These are phyloP conservation scores for Pittosporum tobira DNA, from an alignment of 129 eudicot genomes.

Conservation along the genomic window DNA sequence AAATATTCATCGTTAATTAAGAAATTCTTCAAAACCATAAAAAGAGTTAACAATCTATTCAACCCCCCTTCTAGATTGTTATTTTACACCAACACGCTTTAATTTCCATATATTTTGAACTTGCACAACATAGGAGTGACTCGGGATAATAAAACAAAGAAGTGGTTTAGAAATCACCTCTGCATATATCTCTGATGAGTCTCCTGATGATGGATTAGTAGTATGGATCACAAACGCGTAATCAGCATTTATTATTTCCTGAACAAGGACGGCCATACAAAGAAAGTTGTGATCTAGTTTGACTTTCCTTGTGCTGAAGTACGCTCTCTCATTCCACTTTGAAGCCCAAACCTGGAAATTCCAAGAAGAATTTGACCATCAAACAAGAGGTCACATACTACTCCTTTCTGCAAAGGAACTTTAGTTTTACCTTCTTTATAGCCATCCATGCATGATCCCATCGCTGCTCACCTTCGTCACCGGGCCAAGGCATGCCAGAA, in stretches of 20 bases:
- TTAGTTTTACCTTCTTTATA: conserved; percentile 68
- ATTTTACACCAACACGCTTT: no score
- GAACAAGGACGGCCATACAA: conserved; percentile 97
- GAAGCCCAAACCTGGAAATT: conserved; percentile 88
- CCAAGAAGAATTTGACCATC: conserved; percentile 5
- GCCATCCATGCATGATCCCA: conserved; percentile 99
- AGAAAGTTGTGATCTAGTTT: conserved; percentile 84
- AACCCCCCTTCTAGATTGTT: no score
- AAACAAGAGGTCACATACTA: conserved; percentile 3
- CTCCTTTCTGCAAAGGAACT: conserved; percentile 7
- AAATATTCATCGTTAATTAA: no score
- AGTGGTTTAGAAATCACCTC: conserved; percentile 49
- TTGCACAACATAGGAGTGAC: neutral
- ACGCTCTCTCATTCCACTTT: conserved; percentile 98
- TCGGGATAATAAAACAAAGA: neutral
- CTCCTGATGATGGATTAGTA: conserved; percentile 95
- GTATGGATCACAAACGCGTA: conserved; percentile 98
- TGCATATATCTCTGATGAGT: conserved; percentile 80
- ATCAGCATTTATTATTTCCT: conserved; percentile 92
- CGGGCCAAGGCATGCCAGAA: conserved; percentile 99
- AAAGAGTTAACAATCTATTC: no score
- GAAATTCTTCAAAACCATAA: no score
- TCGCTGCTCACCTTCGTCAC: conserved; percentile 81
- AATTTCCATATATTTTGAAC: neutral
- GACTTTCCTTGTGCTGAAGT: conserved; percentile 86